phyloP scores from a whole-genome alignment of 2,329 filamentous ascomycete genomes.

The Fusarium mangiferae region DNA sequence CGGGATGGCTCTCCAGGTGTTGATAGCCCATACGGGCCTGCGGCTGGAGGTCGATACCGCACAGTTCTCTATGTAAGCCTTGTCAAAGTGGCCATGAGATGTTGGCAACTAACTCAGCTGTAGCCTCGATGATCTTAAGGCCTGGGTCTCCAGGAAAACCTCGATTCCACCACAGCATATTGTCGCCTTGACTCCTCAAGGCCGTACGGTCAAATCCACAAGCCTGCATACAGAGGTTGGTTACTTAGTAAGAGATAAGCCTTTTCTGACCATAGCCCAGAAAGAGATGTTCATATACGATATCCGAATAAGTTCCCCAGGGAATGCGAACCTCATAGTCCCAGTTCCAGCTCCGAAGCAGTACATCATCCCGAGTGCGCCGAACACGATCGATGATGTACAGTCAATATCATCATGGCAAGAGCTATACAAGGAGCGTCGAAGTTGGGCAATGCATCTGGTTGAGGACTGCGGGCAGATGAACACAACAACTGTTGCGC shows the following conservation, averaged over 20 bases:
- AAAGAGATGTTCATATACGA: constrained; percentile 94
- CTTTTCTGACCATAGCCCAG: constrained; percentile 55
- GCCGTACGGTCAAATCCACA: constrained; percentile 84
- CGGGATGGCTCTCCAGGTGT: constrained; percentile 88
- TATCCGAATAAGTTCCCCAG: constrained; percentile 72
- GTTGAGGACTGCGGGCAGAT: constrained; percentile 75
- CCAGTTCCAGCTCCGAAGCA: constrained; percentile 63
- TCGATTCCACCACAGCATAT: constrained; percentile 81
- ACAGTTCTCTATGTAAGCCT: constrained; percentile 74
- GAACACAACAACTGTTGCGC: constrained; percentile 68
- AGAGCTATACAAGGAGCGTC: constrained; percentile 81
- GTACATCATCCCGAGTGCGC: constrained; percentile 72
- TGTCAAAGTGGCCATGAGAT: not conserved
- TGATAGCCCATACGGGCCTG: constrained; percentile 93
- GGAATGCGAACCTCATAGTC: constrained; percentile 56
- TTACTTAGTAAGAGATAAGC: not conserved
- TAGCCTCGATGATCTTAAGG: constrained; percentile 85
- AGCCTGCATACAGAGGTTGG: constrained; percentile 80
- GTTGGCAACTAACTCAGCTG: constrained; percentile 18
- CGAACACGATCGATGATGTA: constrained; percentile 84
- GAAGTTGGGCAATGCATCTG: constrained; percentile 80
- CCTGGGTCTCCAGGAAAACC: constrained; percentile 80
- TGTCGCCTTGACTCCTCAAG: constrained; percentile 85
- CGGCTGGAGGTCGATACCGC: constrained; percentile 81
- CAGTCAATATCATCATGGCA: constrained; percentile 90